Evolutionary conservation across 257 asterid genomes (phyloP), one percentile per base, ranked within the genome.

Genomic region (Scutellaria barbata): DNA sequence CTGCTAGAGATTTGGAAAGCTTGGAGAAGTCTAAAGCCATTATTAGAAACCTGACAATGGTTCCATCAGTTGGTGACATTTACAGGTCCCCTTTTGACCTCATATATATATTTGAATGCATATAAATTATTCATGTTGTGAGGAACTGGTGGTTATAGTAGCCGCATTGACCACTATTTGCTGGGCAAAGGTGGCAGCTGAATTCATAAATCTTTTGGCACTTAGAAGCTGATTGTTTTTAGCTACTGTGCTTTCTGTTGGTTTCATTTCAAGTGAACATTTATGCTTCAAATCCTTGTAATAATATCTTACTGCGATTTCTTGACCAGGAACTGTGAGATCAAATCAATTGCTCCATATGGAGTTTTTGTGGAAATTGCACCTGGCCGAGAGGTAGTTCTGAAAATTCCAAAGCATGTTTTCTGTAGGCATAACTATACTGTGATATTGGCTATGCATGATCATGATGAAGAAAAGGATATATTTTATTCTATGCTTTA

Each of bases 311-410:
- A 2, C 58, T 52, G 11, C 63, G 66, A 13, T 73, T 66, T 80
- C 76, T 52, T 69, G 46, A 77, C 66, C 89, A 92, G 95, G 99
- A 85, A 94, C 63, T 88, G 98, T n/a, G 97, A 91, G 85, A 88
- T 94, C 78, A 94, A 91, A 86, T 85, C 98, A 71, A 71, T 94
- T 79, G 89, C 95, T 41, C 82, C 96, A 71, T 94, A 87, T 82
- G 99, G 99, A 59, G 96, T 56, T 74, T 94, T 94, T 71, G 89
- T 94, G 14, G 99, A 94, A 86, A 89, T 94, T 71, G 85, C 89
- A 18, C 99, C 99, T 71, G 96, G 97, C 40, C 92, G 97, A 72
- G 99, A 91, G 98, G 98, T 92, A 84, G n/a, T 71, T 63, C 20
- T 8, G 56, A 74, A 55, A 12, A 39, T 53, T 13, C 41, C 17